These are phyloP conservation scores for Euphrasia arctica DNA, from an alignment of 305 asterid species.

Conservation along the genomic window DNA sequence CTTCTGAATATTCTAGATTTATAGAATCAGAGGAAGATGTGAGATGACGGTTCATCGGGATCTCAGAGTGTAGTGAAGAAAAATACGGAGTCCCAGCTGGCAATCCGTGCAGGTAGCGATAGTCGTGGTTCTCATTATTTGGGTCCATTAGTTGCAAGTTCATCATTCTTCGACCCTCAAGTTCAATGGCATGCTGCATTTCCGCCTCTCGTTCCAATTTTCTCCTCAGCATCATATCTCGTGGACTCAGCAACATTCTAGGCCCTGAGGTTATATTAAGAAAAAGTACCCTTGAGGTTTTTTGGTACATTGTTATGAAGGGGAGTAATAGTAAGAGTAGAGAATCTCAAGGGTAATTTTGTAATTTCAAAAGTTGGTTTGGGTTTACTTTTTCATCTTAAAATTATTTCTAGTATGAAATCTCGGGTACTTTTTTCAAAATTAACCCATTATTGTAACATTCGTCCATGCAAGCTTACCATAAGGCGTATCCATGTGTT, in stretches of 20 bases:
- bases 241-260: constrained; percentile 63
- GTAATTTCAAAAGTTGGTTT: too few relatives aligned
- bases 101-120: constrained; percentile 42
- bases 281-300: too few relatives aligned
- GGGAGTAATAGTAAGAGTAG: too few relatives aligned
- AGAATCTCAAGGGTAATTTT: too few relatives aligned
- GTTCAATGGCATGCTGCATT: constrained; percentile 75
- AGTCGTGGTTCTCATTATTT: constrained; percentile 44
- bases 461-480: constrained; percentile 38
- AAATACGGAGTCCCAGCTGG: constrained; percentile 24
- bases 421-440: too few relatives aligned
- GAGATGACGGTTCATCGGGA: constrained; percentile 42
- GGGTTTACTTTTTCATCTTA: too few relatives aligned
- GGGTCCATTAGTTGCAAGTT: constrained; percentile 66
- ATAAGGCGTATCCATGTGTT: constrained; percentile 67
- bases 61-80: constrained; percentile 42
- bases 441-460: too few relatives aligned
- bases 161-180: constrained; percentile 77
- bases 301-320: too few relatives aligned
- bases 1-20: constrained; percentile 48
- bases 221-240: constrained; percentile 66
- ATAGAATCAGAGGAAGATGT: constrained; percentile 30
- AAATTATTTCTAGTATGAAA: too few relatives aligned
- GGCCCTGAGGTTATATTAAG: constrained; percentile 40
- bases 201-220: constrained; percentile 77